Base-by-base conservation (phyloP, 306 rosid species). In the Cucurbita pepo region DNA sequence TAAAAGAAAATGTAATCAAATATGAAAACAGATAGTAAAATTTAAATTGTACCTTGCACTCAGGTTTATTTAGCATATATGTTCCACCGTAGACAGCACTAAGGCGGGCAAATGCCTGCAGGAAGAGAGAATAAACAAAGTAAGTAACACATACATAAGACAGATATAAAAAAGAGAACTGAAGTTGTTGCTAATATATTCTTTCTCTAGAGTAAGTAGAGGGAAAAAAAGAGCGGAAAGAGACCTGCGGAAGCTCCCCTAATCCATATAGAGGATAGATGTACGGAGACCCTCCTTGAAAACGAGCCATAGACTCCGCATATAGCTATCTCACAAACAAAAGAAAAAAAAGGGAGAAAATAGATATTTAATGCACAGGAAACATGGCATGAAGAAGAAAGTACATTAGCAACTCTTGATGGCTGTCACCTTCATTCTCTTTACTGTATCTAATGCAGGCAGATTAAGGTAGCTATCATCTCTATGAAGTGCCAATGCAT, bases 71-170 rank as follows among this genome's bases (percentile, higher is more conserved):
- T 82, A 94, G 84, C 98, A 94, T 94, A 78, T 89, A 90, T 63
- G 98, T 94, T 71, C 98, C 98, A 77, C 98, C 98, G 78, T 93
- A 93, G 71, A 93, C 98, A 61, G 98, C 98, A 81, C 98, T 93
- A 50, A 93, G 97, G 63, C 98, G 88, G 51, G 98, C 98, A 90
- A 94, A 94, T 78, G 86, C 98, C 98, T 94, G 77, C 19, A 54
- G 65, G 50, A 11, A 62, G 10, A 63, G 58, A 19, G 58, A 5
- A 1, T 3, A 48, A 56, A 56, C n/a, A 48, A 25, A 61, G 50
- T 63, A 40, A 52, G 22, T 36, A 58, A 71, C 77, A 37, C 57
- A 76, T 51, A 51, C 16, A 30, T 9, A 16, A 69, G 59, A 43
- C 59, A 50, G 25, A 48, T 34, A 16, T 8, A 25, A 5, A 19